A percentile compares a stretch with the other conserved stretches of the same genome.
phyloP scores from a whole-genome alignment of 495 filamentous ascomycete species.

The Penicillium coprophilum region DNA sequence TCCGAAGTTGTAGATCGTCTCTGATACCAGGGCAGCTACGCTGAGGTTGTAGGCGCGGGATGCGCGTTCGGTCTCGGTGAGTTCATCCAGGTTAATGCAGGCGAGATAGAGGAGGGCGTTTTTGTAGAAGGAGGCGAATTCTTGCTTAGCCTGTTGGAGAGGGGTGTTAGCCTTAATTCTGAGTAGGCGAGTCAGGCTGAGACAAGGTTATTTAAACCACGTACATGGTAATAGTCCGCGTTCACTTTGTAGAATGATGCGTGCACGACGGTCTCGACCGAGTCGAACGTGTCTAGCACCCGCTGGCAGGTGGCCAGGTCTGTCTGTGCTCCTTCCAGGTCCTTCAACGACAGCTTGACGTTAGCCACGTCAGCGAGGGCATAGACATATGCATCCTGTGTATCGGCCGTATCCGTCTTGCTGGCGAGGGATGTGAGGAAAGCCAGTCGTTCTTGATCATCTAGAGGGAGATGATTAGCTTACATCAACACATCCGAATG shows the following conservation, averaged over 20 bases:
- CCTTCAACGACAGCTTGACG: constrained; percentile 74
- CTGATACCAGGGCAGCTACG: constrained; percentile 88
- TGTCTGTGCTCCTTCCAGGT: constrained; percentile 74
- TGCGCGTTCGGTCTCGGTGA: constrained; percentile 69
- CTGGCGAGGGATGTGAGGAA: constrained; percentile 83
- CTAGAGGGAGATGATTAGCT: constrained; percentile 41
- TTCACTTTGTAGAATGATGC: constrained; percentile 95
- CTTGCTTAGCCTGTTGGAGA: constrained; percentile 63
- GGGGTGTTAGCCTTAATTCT: constrained; percentile 1
- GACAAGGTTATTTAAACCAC: not conserved
- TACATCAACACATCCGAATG: constrained; percentile 1
- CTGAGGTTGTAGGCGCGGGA: constrained; percentile 87
- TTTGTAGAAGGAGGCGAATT: constrained; percentile 94
- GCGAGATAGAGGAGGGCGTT: constrained; percentile 98
- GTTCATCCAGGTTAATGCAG: constrained; percentile 79
- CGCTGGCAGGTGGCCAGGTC: constrained; percentile 84
- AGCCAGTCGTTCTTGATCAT: constrained; percentile 80
- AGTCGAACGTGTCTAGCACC: constrained; percentile 88
- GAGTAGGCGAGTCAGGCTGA: too few relatives aligned
- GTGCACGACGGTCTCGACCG: constrained; percentile 93
- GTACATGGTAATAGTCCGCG: constrained; percentile 87
- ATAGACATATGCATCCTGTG: constrained; percentile 95
- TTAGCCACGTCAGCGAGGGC: constrained; percentile 87
- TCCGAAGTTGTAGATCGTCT: constrained; percentile 98
- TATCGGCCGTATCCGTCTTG: constrained; percentile 87